Base-by-base conservation (phyloP, 768 basidiomycete species). In the Leccinellum luteum region DNA sequence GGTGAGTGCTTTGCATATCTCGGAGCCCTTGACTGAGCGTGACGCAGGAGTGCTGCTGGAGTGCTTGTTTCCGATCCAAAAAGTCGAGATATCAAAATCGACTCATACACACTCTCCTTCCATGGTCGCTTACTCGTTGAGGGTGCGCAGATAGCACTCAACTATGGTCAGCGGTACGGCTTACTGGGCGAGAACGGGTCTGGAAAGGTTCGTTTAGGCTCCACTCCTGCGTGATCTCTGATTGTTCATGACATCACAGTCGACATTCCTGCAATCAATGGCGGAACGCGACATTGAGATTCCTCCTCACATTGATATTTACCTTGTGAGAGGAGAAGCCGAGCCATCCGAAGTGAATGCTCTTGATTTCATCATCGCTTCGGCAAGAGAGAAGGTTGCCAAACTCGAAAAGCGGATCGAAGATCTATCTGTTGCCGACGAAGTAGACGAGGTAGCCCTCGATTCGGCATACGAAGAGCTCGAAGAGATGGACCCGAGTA, bases 101-200 rank as follows among this genome's bases (percentile, higher is more conserved):
- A 97, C 68, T 81, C 87, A 23, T 99, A 86, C 73, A 97, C 95
- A 0, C 83, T 99, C 34, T 97, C 94, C 3, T 99, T 98, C 83
- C 97, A 99, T 67, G 97, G 97, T 23, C 84, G 97, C 49, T 78
- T 96, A 28, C 81, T 91, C 59, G 80, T 91, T 56, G 85, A 87
- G 57, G 69, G 69, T 48, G 79, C 81, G 4, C 85, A 88, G 72
- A 81, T 93, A 51, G 75, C 89, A 4, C 85, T 93, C 60, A 93
- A 93, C 71, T 93, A 94, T 64, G 93, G 93, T 1, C 91, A 95
- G 69, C 78, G 92, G 62, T 99, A 99, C 68, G 97, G 97, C 73
- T 80, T 99, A 31, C 79, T 99, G 44, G 96, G 96, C 35, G 94
- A 98, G 73, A 98, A 99, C 70, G 96, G 96, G 31, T 95, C 92